Percentiles rank a stretch among this genome's conserved stretches.
Conservation (phyloP, 208 protist genomes). For the Angomonas deanei region DNA sequence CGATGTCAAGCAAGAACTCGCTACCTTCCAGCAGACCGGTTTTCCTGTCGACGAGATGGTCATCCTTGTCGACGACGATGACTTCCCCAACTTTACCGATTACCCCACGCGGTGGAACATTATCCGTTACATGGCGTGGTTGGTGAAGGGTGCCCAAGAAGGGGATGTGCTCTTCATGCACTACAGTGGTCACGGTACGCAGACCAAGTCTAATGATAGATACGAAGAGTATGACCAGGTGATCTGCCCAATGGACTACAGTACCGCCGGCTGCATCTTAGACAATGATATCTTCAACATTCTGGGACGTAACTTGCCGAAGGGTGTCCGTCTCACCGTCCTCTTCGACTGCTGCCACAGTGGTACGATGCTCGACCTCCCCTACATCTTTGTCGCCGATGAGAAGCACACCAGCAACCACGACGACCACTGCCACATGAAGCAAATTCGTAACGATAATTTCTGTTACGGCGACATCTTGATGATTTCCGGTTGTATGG, state of each 20-base stretch:
- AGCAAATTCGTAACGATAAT: slow-evolving; percentile 57
- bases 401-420: too few relatives aligned
- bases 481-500: slow-evolving; percentile 64
- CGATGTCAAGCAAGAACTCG: slow-evolving; percentile 47
- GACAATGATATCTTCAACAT: slow-evolving; percentile 71
- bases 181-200: slow-evolving; percentile 78
- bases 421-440: slow-evolving; percentile 53
- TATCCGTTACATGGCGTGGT: slow-evolving; percentile 67
- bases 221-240: slow-evolving; percentile 76
- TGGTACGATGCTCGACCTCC: too few relatives aligned
- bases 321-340: slow-evolving; percentile 53
- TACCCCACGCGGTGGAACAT: slow-evolving; percentile 55
- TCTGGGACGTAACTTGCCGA: slow-evolving; percentile 38
- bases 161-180: slow-evolving; percentile 79
- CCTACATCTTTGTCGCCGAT: neutral
- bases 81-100: slow-evolving; percentile 31
- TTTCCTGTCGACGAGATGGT: slow-evolving; percentile 41
- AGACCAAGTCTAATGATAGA: slow-evolving; percentile 38
- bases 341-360: slow-evolving; percentile 92
- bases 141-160: slow-evolving; percentile 44
- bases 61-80: slow-evolving; percentile 62
- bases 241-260: slow-evolving; percentile 66
- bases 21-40: slow-evolving; percentile 47
- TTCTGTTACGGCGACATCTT: slow-evolving; percentile 38
- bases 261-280: slow-evolving; percentile 37